phyloP scores from a whole-genome alignment of 441 rosid species.

The Populus tomentosa region DNA sequence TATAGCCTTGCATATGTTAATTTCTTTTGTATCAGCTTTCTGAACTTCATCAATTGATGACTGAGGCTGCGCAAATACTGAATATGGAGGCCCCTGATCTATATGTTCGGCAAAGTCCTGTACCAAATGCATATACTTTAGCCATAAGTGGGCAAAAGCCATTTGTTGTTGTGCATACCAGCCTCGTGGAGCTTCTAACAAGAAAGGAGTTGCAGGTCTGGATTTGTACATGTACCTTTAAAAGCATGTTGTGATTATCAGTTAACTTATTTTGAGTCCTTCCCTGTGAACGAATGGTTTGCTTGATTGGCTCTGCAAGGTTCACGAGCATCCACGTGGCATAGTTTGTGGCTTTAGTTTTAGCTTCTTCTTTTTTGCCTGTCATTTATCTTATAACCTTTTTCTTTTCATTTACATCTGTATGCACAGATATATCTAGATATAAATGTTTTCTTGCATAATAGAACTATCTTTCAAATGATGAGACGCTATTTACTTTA shows the following conservation, averaged over 20 bases:
- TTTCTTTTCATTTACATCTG: not conserved
- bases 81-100: conserved; percentile 86
- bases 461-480: conserved; percentile 3
- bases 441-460: not conserved
- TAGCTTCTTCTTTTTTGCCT: not conserved
- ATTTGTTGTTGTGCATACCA: conserved; percentile 85
- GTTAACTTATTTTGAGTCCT: not conserved
- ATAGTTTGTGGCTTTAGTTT: not conserved
- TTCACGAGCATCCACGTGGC: not conserved
- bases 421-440: not conserved
- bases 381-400: not conserved
- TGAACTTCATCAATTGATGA: conserved; percentile 81
- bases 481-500: conserved; percentile 20
- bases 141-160: conserved; percentile 90
- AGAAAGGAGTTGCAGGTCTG: conserved; percentile 80
- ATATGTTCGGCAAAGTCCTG: conserved; percentile 88
- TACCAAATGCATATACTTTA: conserved; percentile 88
- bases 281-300: not conserved
- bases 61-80: conserved; percentile 73
- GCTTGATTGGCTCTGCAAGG: not conserved
- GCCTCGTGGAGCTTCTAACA: conserved; percentile 89
- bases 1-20: not conserved
- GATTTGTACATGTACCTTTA: conserved; percentile 9
- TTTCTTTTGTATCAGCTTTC: conserved; percentile 48
- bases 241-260: conserved; percentile 6